Evolutionary conservation across 2,329 filamentous ascomycete species (phyloP), one percentile per base, ranked within the genome.

Genomic region (Aureobasidium sp.): DNA sequence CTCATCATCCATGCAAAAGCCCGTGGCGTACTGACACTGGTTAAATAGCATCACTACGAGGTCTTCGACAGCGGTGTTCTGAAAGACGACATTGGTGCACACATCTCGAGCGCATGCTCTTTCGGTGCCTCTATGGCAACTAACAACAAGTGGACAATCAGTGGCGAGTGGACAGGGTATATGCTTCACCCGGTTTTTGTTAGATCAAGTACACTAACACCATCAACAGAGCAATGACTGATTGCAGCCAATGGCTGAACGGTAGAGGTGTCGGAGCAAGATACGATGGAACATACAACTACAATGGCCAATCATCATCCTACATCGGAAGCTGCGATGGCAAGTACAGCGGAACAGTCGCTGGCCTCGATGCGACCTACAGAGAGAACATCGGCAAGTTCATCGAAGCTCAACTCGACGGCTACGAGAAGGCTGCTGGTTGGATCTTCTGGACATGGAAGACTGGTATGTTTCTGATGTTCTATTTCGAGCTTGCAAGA

Each of bases 371-470:
- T 17, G 64, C 68, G 7, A 75, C 69, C 20, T 76, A 80, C 68
- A 75, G 76, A 69, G 67, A 68, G 59, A 76, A 79, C 69, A 73
- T 79, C 59, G 69, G 73, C 24, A 70, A 71, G 34, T 80, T 76
- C 67, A 79, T 80, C 66, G 74, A 76, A 65, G 77, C 78, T 9
- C 78, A 80, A 66, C 74, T 81, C 3, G 74, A 77, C 41, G 78
- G 75, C 0, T 80, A 73, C 61, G 78, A 81, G 70, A 77, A 77
- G 71, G 77, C 76, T 5, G 71, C 66, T 2, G 78, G 78, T 1
- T 81, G 78, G 78, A 77, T 80, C 66, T 80, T 78, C 69, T 80
- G 78, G 78, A 78, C 75, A 5, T 80, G 78, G 78, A 79, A 79
- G 73, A 80, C 77, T 1, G 53, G 53, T 57, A 57, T 29, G 53